Evolutionary conservation across 208 protist species (phyloP).

Genomic region (Phytomonas francai): DNA sequence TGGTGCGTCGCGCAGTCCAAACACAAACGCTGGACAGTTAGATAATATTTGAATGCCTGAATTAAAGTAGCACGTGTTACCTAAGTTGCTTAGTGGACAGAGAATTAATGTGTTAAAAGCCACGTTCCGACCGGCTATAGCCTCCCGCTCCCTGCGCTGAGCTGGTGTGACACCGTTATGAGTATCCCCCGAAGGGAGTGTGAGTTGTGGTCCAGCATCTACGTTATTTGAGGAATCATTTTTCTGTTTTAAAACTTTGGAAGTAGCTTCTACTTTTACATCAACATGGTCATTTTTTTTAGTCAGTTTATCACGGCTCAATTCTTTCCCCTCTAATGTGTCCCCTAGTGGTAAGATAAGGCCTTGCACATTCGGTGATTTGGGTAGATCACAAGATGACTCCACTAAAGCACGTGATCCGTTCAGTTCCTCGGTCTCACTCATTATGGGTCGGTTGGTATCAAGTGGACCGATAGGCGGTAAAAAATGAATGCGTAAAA

Average conservation of each 20-base stretch:
- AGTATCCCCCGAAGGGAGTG: neutral
- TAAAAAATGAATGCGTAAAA: neutral
- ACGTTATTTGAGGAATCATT: neutral
- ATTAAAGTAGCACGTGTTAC: slow-evolving; percentile 99
- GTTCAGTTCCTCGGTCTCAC: neutral
- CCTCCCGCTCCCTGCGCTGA: slow-evolving; percentile 14
- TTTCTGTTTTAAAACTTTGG: neutral
- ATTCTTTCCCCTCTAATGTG: neutral
- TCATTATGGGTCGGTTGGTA: neutral
- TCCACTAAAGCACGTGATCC: neutral
- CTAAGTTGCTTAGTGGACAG: slow-evolving; percentile 90
- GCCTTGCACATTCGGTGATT: neutral
- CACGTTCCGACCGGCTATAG: slow-evolving; percentile 10
- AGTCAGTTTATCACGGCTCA: neutral
- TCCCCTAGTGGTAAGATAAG: neutral
- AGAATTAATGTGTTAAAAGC: slow-evolving; percentile 47
- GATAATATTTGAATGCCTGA: slow-evolving; percentile 90
- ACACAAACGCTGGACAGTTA: slow-evolving; percentile 77
- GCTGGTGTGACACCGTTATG: neutral
- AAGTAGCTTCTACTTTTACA: neutral
- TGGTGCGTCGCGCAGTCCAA: slow-evolving; percentile 40
- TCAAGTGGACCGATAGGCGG: neutral
- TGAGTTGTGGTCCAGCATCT: neutral
- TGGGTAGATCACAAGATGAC: neutral
- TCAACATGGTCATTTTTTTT: neutral